Conservation (phyloP, 805 yeast species). For the Metschnikowia sp. region DNA sequence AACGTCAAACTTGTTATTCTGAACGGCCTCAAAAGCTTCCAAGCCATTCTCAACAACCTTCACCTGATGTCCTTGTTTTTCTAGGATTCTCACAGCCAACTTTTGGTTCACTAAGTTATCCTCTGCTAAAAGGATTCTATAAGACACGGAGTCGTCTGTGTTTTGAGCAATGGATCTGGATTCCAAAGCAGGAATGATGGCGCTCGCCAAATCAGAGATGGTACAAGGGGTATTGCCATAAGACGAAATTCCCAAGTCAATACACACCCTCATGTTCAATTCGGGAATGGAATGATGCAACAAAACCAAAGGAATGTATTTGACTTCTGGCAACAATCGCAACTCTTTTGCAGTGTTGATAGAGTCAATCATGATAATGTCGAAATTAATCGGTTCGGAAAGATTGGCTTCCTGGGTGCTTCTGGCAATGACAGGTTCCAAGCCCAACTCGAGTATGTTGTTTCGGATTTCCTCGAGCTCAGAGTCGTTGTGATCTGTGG, state of each 20-base stretch:
- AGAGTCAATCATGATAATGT: conserved; percentile 79
- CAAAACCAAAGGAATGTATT: conserved; percentile 80
- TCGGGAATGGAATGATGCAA: conserved; percentile 73
- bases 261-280: conserved; percentile 74
- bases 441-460: conserved; percentile 51
- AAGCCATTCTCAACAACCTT: conserved; percentile 84
- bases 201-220: conserved; percentile 75
- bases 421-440: conserved; percentile 59
- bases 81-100: conserved; percentile 78
- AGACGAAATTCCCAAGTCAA: conserved; percentile 82
- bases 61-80: conserved; percentile 81
- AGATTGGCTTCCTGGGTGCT: conserved; percentile 56
- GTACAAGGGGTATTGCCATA: conserved; percentile 89
- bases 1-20: conserved; percentile 67
- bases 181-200: conserved; percentile 80
- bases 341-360: conserved; percentile 69
- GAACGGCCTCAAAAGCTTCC: conserved; percentile 75
- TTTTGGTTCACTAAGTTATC: conserved; percentile 87
- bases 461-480: conserved; percentile 51
- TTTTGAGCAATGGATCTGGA: conserved; percentile 76
- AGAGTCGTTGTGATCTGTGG: conserved; percentile 54
- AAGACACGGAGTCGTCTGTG: conserved; percentile 73
- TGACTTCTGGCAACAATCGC: conserved; percentile 69
- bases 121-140: conserved; percentile 75
- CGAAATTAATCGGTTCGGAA: conserved; percentile 59